Evolutionary conservation across 257 asterid genomes (phyloP), one percentile per base, ranked within the genome.

Genomic region (Nicotiana attenuata): DNA sequence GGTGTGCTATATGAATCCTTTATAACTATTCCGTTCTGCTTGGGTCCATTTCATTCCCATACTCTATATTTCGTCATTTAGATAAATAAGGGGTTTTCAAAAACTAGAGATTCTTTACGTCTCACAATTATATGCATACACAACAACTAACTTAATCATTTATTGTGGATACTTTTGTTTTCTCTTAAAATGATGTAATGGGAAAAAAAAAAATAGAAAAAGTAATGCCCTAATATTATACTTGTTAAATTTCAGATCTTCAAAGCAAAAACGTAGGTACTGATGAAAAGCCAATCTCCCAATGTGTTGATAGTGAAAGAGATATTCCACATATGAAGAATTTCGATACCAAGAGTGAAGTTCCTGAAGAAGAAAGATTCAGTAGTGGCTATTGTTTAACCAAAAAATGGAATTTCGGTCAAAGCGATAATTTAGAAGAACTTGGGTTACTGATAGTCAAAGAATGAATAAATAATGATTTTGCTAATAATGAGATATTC

Each of bases 171-270:
- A 35, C 76, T 68, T 19, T 35, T 1, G 55, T 68, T n/a, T 35
- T 35, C 29, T 19, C 77, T 35, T 35, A 13, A 52, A 33, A 19
- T 67, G 76, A 67, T 19, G 52, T 33, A 66, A 29, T 8, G 26
- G 26, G 3, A 2, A 33, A 33, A 66, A 5, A 56, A 17, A 56
- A 65, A 64, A 64, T 28, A 31, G 5, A 31, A 31, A 8, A 31
- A 38, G 33, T 69, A 20, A 69, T 20, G 13, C 15, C 41, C 50
- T 60, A 57, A 35, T 17, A 59, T 7, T 65, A 20, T 47, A 67
- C 76, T 24, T 28, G 5, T 55, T 85, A 81, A 67, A 56, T 88
- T 82, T 77, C 91, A 91, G 92, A 82, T 91, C 88, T 33, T 85
- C 89, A 83, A 89, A 87, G 85, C 80, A 13, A 82, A 89, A 83